phyloP scores from a whole-genome alignment of 2,329 filamentous ascomycete genomes.

The Lachnellula occidentalis region DNA sequence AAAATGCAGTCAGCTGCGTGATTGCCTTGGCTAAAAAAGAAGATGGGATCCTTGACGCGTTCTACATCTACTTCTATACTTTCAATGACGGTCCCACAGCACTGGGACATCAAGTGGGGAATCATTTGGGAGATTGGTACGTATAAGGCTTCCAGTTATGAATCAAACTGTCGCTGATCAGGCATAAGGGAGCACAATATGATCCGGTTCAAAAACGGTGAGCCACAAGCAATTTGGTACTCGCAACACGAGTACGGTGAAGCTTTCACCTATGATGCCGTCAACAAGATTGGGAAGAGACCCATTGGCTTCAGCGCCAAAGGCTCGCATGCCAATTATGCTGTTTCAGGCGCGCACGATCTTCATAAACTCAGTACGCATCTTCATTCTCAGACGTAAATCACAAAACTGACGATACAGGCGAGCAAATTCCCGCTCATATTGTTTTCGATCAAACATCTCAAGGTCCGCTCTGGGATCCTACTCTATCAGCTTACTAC shows the following conservation, averaged over 20 bases:
- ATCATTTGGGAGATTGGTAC: conserved; percentile 55
- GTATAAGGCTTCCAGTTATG: background rate
- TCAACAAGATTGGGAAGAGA: conserved; percentile 72
- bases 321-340: conserved; percentile 68
- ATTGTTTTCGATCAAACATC: conserved; percentile 52
- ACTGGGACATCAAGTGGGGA: conserved; percentile 16
- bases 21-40: conserved; percentile 67
- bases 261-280: conserved; percentile 76
- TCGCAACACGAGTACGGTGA: conserved; percentile 87
- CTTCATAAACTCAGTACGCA: conserved; percentile 54
- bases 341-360: conserved; percentile 56
- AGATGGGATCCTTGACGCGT: conserved; percentile 36
- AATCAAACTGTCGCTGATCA: background rate
- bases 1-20: conserved; percentile 47
- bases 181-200: conserved; percentile 67
- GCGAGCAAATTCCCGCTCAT: conserved; percentile 44
- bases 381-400: conserved; percentile 54
- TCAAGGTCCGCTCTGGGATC: conserved; percentile 64
- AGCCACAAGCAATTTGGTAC: conserved; percentile 78
- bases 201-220: conserved; percentile 78
- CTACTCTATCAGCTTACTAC: conserved; percentile 46
- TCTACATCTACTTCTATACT: conserved; percentile 28
- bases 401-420: conserved; percentile 34
- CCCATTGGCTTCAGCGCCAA: conserved; percentile 63
- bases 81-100: conserved; percentile 24